These are phyloP conservation scores for Oryza nivara DNA, from an alignment of 176 grass and related monocot genomes.

Conservation along the genomic window DNA sequence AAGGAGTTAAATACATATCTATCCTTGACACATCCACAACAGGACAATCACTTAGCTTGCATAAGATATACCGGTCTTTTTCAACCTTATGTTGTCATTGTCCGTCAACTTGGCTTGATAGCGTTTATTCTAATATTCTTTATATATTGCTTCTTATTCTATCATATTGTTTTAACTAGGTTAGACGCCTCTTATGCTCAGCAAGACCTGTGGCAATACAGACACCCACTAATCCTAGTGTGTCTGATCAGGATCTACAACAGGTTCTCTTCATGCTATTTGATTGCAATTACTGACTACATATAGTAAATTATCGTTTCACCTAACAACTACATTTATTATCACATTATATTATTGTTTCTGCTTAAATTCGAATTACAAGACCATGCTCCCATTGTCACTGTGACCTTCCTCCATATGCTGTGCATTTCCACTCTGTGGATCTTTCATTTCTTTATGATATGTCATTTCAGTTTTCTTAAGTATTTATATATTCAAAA, in stretches of 20 bases:
- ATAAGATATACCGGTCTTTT: conserved; percentile 15
- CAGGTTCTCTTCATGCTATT: conserved; percentile 62
- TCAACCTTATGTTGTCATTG: background rate
- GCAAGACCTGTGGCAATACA: conserved; percentile 84
- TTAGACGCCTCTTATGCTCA: conserved; percentile 88
- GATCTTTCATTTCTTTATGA: conserved; percentile 19
- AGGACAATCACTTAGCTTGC: background rate
- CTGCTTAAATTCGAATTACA: conserved; percentile 21
- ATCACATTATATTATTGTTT: conserved; percentile 24
- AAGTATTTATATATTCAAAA: conserved; percentile 22
- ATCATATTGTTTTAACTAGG: conserved; percentile 51
- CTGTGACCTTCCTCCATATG: background rate
- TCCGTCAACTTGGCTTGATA: background rate
- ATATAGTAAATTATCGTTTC: conserved; percentile 22
- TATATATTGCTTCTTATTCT: conserved; percentile 12
- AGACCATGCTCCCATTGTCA: conserved; percentile 6
- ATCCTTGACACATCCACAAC: conserved; percentile 1
- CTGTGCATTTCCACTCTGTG: background rate
- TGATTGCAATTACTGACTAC: background rate
- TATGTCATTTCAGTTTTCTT: conserved; percentile 19
- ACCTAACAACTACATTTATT: conserved; percentile 18
- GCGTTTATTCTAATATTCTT: background rate
- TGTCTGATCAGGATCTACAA: conserved; percentile 90
- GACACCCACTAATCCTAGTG: conserved; percentile 85
- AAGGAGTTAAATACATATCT: background rate